Evolutionary conservation across 768 basidiomycete genomes (phyloP), one percentile per base, ranked within the genome.

Genomic region (Rhodotorula babjevae): DNA sequence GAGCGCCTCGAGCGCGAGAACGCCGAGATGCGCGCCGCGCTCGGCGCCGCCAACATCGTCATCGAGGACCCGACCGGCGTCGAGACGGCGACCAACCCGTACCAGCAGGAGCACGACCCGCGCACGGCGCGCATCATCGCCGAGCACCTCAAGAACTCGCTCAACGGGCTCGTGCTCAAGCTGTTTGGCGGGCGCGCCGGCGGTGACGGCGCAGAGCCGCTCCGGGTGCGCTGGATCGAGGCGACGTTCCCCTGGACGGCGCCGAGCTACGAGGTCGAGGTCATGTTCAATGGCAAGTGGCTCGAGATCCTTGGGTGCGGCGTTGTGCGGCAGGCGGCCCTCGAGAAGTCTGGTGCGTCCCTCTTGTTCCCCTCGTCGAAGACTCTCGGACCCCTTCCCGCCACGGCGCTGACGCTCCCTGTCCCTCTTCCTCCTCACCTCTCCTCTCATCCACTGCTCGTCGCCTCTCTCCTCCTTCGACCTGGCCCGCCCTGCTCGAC

Each of bases 241-340:
- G 92, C 95, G 4, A 92, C 90, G 79, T 98, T 99, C 82, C 96
- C 96, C 3, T 99, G 95, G 85, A 99, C 96, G 67, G 90, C 88
- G 71, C 96, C 96, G 16, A 96, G 93, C 80, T 99, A 91, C 79
- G 95, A 99, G 79, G 94, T 99, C 55, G 96, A 99, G 80, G 93
- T 98, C 10, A 89, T 94, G 82, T 98, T 90, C 83, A 87, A 89
- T 68, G 96, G 93, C 1, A 90, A 94, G 81, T 99, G 96, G 96
- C 83, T 99, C 33, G 96, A 98, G 81, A 91, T 99, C 66, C 84
- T 98, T 12, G 96, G 96, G 0, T 93, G 87, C 71, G 96, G 96
- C 3, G 92, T 99, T 33, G 87, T 98, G 52, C 85, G 87, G 72
- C 93, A 97, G 80, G 87, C 89, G 40, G 96, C 94, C 0, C 82